phyloP scores from a whole-genome alignment of 495 filamentous ascomycete genomes.

The Penicillium malachiteum region DNA sequence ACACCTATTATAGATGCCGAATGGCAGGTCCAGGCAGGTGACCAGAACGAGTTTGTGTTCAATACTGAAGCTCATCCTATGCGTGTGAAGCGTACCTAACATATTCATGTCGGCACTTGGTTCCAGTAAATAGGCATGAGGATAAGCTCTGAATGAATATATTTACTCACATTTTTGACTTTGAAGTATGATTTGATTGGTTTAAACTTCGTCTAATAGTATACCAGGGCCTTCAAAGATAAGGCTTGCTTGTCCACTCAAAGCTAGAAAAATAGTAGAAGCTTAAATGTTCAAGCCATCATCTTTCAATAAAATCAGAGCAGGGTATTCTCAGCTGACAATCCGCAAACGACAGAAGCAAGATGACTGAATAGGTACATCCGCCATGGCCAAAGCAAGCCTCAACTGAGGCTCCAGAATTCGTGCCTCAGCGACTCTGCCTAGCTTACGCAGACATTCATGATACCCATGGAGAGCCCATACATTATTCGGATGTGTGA shows the following conservation, averaged over 20 bases:
- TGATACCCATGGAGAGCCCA: conserved; percentile 67
- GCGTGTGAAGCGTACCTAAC: conserved; percentile 41
- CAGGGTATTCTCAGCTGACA: too few species aligned
- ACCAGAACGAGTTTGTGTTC: conserved; percentile 66
- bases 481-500: conserved; percentile 64
- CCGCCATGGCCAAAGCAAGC: conserved; percentile 51
- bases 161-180: background rate
- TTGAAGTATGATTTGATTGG: background rate
- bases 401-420: conserved; percentile 49
- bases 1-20: conserved; percentile 46
- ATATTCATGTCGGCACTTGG: background rate
- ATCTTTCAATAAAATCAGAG: too few species aligned
- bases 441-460: conserved; percentile 58
- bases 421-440: conserved; percentile 47
- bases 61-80: conserved; percentile 87
- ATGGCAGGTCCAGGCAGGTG: conserved; percentile 64
- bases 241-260: too few species aligned
- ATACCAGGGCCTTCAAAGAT: too few species aligned
- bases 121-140: conserved; percentile 13
- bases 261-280: too few species aligned
- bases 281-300: too few species aligned
- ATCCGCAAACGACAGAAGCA: conserved; percentile 56
- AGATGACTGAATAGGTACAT: conserved; percentile 57
- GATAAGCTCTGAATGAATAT: background rate
- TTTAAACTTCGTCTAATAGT: background rate